These are phyloP conservation scores for Oryza glaberrima DNA, from an alignment of 176 grass and related monocot genomes.

Conservation along the genomic window DNA sequence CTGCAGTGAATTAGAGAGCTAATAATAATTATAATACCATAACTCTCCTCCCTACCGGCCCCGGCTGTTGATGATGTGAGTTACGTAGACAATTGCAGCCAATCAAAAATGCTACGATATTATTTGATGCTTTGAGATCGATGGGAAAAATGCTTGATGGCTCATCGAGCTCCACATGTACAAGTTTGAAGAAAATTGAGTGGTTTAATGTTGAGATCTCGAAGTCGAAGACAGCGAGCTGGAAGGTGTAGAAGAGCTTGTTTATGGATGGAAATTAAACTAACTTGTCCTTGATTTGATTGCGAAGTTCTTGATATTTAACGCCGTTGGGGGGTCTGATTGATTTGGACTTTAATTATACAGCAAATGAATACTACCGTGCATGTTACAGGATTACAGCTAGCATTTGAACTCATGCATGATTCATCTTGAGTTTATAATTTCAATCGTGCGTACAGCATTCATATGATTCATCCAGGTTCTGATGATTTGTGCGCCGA, in stretches of 20 bases:
- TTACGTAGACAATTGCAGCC: conserved; percentile 3
- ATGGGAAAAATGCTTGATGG: too few relatives aligned
- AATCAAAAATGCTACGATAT: neutral
- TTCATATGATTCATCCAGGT: too few relatives aligned
- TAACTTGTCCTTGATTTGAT: neutral
- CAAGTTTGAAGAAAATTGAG: neutral
- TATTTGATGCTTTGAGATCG: neutral
- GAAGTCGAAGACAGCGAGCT: neutral
- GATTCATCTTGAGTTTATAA: neutral
- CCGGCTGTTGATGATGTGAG: neutral
- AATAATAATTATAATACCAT: neutral
- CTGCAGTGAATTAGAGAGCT: conserved; percentile 29
- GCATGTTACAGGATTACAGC: neutral
- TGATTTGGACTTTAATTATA: neutral
- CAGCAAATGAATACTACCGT: neutral
- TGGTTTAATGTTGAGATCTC: conserved; percentile 3
- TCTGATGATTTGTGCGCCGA: neutral
- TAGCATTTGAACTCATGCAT: neutral
- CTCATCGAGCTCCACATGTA: conserved; percentile 15
- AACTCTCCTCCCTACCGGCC: neutral
- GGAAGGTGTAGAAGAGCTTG: neutral
- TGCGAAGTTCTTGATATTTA: conserved; percentile 15
- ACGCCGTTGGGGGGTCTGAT: neutral
- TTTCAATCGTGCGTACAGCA: neutral
- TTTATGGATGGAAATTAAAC: conserved; percentile 1